A percentile compares a stretch with the other conserved stretches of the same genome.
These are phyloP conservation scores for Sclerotinia nivalis DNA, from an alignment of 2,329 filamentous ascomycete genomes.

Conservation along the genomic window DNA sequence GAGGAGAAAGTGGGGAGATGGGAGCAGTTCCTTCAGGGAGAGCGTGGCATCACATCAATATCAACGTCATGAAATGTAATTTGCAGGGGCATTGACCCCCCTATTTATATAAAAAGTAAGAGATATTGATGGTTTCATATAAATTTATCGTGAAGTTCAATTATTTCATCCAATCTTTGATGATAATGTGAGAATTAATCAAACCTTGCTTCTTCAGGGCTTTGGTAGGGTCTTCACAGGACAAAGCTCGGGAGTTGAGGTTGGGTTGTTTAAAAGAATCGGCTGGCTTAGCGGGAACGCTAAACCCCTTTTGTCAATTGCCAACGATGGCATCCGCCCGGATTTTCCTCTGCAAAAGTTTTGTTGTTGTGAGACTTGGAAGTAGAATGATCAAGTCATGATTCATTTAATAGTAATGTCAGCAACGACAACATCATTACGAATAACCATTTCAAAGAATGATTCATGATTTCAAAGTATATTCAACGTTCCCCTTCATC, in stretches of 20 bases:
- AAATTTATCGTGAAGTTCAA: slow-evolving; percentile 7
- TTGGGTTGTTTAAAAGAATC: slow-evolving; percentile 17
- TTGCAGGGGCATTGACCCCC: slow-evolving; percentile 9
- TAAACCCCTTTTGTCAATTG: slow-evolving; percentile 17
- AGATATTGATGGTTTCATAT: not conserved
- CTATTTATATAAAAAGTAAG: not conserved
- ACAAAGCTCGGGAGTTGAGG: slow-evolving; percentile 19
- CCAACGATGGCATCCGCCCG: slow-evolving; percentile 21
- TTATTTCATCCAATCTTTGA: not conserved
- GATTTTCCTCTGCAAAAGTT: slow-evolving; percentile 19
- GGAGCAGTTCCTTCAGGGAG: not conserved
- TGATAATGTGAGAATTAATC: not conserved
- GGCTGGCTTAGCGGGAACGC: slow-evolving; percentile 23
- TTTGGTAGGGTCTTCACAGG: slow-evolving; percentile 7
- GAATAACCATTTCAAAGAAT: no score
- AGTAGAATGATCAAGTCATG: not conserved
- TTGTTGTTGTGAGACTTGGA: slow-evolving; percentile 13
- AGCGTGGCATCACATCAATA: not conserved
- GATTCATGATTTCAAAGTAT: not conserved
- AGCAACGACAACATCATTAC: not conserved
- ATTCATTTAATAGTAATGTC: not conserved
- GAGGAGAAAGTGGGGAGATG: slow-evolving; percentile 1
- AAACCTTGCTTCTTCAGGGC: not conserved
- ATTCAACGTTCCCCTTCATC: not conserved
- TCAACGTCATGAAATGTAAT: not conserved